These are phyloP conservation scores for Auriscalpium vulgare DNA, from an alignment of 768 basidiomycete species.

Conservation along the genomic window DNA sequence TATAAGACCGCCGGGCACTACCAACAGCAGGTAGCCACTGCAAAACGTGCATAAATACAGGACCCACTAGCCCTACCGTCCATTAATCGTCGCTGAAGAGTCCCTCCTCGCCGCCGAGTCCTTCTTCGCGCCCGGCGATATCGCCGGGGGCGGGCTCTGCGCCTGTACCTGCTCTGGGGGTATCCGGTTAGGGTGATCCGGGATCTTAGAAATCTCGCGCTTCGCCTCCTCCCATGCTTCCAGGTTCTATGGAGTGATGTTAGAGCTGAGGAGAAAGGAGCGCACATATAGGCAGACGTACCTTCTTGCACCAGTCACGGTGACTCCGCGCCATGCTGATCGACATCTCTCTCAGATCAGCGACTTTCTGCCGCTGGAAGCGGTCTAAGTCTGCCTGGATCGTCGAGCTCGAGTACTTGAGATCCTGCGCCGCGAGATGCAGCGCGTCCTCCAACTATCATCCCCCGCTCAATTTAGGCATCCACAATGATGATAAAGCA, in stretches of 20 bases:
- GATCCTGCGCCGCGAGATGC: constrained; percentile 85
- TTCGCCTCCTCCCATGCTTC: constrained; percentile 97
- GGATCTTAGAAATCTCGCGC: constrained; percentile 84
- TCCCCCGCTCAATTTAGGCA: background rate
- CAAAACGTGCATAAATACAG: background rate
- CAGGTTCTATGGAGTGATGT: constrained; percentile 57
- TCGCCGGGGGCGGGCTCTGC: constrained; percentile 6
- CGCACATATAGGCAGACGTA: constrained; percentile 23
- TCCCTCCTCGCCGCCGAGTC: constrained; percentile 41
- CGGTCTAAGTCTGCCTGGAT: constrained; percentile 97
- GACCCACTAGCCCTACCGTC: constrained; percentile 27
- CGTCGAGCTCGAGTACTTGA: constrained; percentile 93
- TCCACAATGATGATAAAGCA: background rate
- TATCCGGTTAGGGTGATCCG: constrained; percentile 76
- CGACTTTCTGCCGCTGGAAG: constrained; percentile 98
- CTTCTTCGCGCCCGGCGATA: background rate
- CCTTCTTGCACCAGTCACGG: constrained; percentile 96
- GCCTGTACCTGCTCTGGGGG: constrained; percentile 31
- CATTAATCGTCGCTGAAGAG: constrained; percentile 66
- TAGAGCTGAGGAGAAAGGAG: background rate
- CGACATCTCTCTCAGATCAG: constrained; percentile 89
- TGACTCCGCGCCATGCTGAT: constrained; percentile 87
- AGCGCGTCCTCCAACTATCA: constrained; percentile 88
- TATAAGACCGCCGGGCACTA: too few relatives aligned
- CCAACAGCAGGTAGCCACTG: too few relatives aligned